Evolutionary conservation across 768 basidiomycete species (phyloP).

Genomic region (Hygrocybe punicea): DNA sequence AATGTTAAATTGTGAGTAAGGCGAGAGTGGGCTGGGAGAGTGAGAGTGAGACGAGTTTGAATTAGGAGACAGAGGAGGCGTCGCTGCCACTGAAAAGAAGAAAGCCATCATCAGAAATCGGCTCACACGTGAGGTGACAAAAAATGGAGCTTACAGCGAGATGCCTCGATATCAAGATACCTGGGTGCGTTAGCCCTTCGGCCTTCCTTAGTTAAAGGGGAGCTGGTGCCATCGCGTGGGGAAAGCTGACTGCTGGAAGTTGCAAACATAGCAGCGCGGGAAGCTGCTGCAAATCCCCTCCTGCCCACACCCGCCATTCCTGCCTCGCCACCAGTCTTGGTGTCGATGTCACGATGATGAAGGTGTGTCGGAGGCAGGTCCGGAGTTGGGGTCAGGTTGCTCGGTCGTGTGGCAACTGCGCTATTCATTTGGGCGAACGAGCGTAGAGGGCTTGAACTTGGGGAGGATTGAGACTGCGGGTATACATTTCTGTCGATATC

Average conservation of each 20-base stretch:
- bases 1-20: slow-evolving; percentile 35
- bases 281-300: slow-evolving; percentile 60
- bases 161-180: slow-evolving; percentile 46
- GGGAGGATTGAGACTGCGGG: neutral
- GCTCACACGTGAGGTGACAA: neutral
- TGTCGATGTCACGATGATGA: slow-evolving; percentile 49
- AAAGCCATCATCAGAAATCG: slow-evolving; percentile 1
- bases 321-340: slow-evolving; percentile 70
- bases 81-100: slow-evolving; percentile 26
- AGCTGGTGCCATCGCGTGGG: slow-evolving; percentile 13
- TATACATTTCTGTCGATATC: neutral
- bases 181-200: slow-evolving; percentile 39
- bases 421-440: neutral
- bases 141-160: slow-evolving; percentile 7
- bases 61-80: slow-evolving; percentile 48
- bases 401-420: slow-evolving; percentile 1
- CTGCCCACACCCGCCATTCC: slow-evolving; percentile 92
- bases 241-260: slow-evolving; percentile 2
- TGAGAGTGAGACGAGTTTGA: slow-evolving; percentile 40
- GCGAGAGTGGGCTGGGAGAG: slow-evolving; percentile 43
- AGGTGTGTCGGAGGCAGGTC: slow-evolving; percentile 15
- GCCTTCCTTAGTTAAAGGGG: slow-evolving; percentile 8
- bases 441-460: slow-evolving; percentile 1
- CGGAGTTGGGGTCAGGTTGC: slow-evolving; percentile 8
- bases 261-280: slow-evolving; percentile 51